Conservation (phyloP, 2,329 filamentous ascomycete genomes). For the Arthroderma uncinatum region DNA sequence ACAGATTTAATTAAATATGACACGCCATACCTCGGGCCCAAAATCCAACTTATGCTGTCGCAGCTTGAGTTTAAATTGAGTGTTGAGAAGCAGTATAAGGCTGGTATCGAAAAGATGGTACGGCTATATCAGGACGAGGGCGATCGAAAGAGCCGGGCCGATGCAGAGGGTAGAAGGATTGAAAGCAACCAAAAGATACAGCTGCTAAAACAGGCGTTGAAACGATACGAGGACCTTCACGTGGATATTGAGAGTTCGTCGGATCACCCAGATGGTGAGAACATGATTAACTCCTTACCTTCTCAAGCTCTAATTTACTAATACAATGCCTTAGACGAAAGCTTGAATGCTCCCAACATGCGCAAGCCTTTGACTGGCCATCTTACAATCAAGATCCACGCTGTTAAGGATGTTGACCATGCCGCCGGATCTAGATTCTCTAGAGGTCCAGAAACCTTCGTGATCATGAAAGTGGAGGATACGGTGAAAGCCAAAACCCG, state of each 20-base stretch:
- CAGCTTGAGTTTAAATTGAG: slow-evolving; percentile 98
- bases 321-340: slow-evolving; percentile 58
- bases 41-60: slow-evolving; percentile 97
- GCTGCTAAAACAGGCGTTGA: slow-evolving; percentile 85
- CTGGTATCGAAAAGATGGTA: slow-evolving; percentile 98
- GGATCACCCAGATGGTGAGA: slow-evolving; percentile 68
- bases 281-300: not conserved
- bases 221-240: slow-evolving; percentile 93
- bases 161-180: slow-evolving; percentile 77
- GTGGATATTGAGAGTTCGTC: slow-evolving; percentile 72
- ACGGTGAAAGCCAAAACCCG: slow-evolving; percentile 79
- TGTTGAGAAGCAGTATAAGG: slow-evolving; percentile 97
- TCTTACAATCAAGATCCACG: slow-evolving; percentile 72
- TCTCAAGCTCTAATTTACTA: not conserved
- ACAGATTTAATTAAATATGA: slow-evolving; percentile 98
- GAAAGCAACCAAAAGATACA: slow-evolving; percentile 98
- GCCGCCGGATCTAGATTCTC: slow-evolving; percentile 72
- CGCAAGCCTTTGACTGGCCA: slow-evolving; percentile 92
- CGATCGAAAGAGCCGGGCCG: slow-evolving; percentile 86
- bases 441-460: slow-evolving; percentile 84
- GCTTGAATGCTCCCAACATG: slow-evolving; percentile 86
- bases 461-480: slow-evolving; percentile 95
- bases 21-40: slow-evolving; percentile 84
- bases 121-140: slow-evolving; percentile 95
- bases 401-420: slow-evolving; percentile 90